Conservation (phyloP, 2,329 filamentous ascomycete species). For the Fusarium sambucinum region DNA sequence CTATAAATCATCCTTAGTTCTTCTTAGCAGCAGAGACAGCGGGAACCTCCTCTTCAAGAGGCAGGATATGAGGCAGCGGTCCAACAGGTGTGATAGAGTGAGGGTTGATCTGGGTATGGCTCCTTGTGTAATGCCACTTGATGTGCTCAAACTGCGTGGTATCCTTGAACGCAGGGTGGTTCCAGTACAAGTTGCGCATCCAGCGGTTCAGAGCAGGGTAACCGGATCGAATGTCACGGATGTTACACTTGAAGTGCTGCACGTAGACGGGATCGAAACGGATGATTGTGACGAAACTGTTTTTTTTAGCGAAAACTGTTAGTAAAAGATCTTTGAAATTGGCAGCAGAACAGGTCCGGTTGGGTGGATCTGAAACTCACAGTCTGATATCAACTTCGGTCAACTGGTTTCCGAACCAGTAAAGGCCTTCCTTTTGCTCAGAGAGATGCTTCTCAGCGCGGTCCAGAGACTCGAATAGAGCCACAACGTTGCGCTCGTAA, state of each 20-base stretch:
- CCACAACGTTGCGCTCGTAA: conserved; percentile 78
- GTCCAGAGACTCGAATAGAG: conserved; percentile 83
- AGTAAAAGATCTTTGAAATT: conserved; percentile 4
- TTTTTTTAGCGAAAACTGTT: conserved; percentile 4
- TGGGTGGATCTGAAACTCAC: conserved; percentile 51
- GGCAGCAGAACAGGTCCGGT: background rate
- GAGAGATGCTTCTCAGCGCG: conserved; percentile 77
- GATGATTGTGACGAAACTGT: conserved; percentile 74
- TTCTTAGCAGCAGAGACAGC: conserved; percentile 65
- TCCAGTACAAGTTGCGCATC: conserved; percentile 89
- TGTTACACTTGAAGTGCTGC: conserved; percentile 89
- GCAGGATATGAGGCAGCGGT: conserved; percentile 84
- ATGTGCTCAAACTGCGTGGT: conserved; percentile 97
- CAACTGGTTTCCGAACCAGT: conserved; percentile 78
- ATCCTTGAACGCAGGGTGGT: conserved; percentile 78
- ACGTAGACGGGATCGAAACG: conserved; percentile 85
- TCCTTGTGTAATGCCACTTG: conserved; percentile 78
- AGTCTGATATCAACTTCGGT: conserved; percentile 88
- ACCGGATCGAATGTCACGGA: conserved; percentile 84
- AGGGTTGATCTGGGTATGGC: conserved; percentile 75
- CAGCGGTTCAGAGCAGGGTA: conserved; percentile 86
- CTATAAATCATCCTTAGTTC: background rate
- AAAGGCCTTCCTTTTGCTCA: conserved; percentile 66
- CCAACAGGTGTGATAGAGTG: conserved; percentile 84
- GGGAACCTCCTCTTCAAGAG: conserved; percentile 80